Evolutionary conservation across 441 rosid genomes (phyloP), one percentile per base, ranked within the genome.

Genomic region (Euphorbia celastroides): DNA sequence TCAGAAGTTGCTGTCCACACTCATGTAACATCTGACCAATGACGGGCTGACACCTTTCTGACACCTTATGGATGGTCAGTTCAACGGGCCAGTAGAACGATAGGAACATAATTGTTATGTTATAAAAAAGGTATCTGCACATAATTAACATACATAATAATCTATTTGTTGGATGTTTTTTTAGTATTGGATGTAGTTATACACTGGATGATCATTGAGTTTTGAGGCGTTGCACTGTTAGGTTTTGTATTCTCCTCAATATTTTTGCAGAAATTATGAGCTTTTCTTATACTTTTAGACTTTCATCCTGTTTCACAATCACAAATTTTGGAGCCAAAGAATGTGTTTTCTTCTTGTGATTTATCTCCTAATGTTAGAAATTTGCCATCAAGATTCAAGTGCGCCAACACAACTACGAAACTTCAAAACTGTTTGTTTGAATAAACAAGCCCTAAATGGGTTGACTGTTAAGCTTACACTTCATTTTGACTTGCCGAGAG

Each of bases 11-110:
- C 71, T 48, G n/a, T 42, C 19, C 36, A n/a, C 50, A 34, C 48
- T 51, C 60, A 41, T 36, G 72, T 42, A 9, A 59, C 64, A 19
- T 55, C 70, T 19, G 75, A 61, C 63, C 54, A 54, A 42, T n/a
- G 7, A 0, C 46, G 31, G 60, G 68, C 68, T 65, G 60, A 65
- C 25, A 54, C 60, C 19, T 38, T 9, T n/a, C n/a, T n/a, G n/a
- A n/a, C n/a, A n/a, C n/a, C n/a, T n/a, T n/a, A n/a, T 4, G 30
- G 28, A 56, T 19, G 41, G 17, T 27, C 5, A 5, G 56, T 36
- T 20, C 16, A 60, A 52, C 13, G n/a, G 31, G 14, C 10, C 3
- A 59, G 62, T 16, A 27, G 62, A 67, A 23, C 23, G n/a, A 38
- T 48, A 4, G 20, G 26, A 42, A 11, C 10, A 17, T 55, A 34